phyloP scores from a whole-genome alignment of 345 rosid genomes.

The Syzygium oleosum region DNA sequence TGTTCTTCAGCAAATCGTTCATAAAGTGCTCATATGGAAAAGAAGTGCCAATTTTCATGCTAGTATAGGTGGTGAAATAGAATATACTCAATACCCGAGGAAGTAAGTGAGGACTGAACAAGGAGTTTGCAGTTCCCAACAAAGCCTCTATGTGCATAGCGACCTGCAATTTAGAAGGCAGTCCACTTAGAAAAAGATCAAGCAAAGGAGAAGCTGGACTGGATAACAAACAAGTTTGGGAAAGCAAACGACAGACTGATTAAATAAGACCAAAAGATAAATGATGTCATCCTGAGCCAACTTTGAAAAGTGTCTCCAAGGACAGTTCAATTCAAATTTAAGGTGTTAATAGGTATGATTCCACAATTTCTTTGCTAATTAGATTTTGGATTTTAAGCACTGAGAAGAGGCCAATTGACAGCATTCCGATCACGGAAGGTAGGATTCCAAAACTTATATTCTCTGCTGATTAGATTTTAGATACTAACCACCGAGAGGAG shows the following conservation, averaged over 20 bases:
- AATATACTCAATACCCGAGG: slow-evolving; percentile 28
- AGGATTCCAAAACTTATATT: not conserved
- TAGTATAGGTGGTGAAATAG: not conserved
- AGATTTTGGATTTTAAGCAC: not conserved
- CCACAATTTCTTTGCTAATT: not conserved
- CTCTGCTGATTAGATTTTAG: not conserved
- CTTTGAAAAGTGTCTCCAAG: not conserved
- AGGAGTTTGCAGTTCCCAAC: slow-evolving; percentile 43
- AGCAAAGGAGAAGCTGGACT: not conserved
- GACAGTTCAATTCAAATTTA: not conserved
- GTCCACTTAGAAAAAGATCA: not conserved
- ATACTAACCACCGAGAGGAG: not conserved
- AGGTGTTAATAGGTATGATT: not conserved
- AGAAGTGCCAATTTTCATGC: not conserved
- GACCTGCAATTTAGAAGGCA: slow-evolving; percentile 25
- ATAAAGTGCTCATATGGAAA: not conserved
- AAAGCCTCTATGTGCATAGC: slow-evolving; percentile 54
- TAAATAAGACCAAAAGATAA: not conserved
- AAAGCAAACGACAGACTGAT: not conserved
- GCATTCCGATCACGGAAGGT: not conserved
- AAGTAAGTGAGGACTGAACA: slow-evolving; percentile 47
- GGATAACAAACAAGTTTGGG: not conserved
- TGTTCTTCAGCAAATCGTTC: not conserved
- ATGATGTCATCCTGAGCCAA: not conserved
- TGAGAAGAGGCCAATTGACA: not conserved